Percentiles rank a stretch among this genome's conserved stretches.
Conservation (phyloP, 306 rosid genomes). For the Potentilla sterilis region DNA sequence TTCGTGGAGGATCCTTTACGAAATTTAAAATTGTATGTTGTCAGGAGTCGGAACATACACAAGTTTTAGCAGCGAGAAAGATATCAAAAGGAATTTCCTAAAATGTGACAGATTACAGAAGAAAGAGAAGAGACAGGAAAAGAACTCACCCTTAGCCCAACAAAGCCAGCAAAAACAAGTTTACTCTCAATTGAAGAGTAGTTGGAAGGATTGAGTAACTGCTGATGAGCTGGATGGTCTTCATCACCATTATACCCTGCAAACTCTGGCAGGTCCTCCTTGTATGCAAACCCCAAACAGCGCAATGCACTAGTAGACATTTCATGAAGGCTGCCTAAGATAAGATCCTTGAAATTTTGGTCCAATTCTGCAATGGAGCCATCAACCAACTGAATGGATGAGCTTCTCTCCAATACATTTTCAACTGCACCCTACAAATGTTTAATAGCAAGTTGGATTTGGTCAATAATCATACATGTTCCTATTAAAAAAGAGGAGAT, state of each 20-base stretch:
- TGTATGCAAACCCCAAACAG: conserved; percentile 94
- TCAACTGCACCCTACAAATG: conserved; percentile 84
- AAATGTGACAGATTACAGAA: background rate
- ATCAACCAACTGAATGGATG: conserved; percentile 65
- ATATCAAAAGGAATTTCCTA: conserved; percentile 4
- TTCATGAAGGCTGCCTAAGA: conserved; percentile 65
- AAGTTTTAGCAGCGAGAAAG: background rate
- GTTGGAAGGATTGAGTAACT: conserved; percentile 77
- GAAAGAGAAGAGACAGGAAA: conserved; percentile 5
- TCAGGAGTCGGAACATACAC: background rate
- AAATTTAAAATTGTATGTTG: background rate
- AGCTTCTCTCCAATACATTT: conserved; percentile 76
- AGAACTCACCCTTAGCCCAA: conserved; percentile 77
- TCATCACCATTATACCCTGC: conserved; percentile 60
- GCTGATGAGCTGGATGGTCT: conserved; percentile 89
- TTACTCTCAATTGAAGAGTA: conserved; percentile 75
- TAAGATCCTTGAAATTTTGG: conserved; percentile 43
- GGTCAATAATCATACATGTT: background rate
- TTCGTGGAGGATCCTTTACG: conserved; percentile 87
- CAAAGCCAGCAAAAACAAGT: conserved; percentile 81
- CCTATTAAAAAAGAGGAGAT: background rate
- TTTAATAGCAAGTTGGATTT: background rate
- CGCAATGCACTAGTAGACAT: conserved; percentile 92
- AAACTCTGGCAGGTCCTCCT: conserved; percentile 58
- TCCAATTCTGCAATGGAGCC: conserved; percentile 66